phyloP scores from a whole-genome alignment of 768 basidiomycete genomes.

The Podaxis carcinomalis region DNA sequence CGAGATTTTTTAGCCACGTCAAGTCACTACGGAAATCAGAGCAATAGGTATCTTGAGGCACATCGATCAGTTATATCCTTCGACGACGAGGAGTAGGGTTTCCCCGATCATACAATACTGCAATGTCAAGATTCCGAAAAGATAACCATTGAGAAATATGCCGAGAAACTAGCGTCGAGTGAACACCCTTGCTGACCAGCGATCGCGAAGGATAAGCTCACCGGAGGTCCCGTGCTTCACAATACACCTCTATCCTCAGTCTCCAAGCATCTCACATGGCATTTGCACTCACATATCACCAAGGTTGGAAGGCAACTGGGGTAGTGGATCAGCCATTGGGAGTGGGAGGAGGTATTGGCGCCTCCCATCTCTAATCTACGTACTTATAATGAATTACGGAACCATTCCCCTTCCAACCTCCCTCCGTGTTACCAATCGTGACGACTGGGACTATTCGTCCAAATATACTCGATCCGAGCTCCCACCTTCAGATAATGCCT shows the following conservation, averaged over 20 bases:
- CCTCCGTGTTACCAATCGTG: not conserved
- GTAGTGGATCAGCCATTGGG: not conserved
- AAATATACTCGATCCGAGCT: not conserved
- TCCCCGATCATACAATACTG: constrained; percentile 1
- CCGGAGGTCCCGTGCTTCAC: constrained; percentile 6
- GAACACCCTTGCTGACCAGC: not conserved
- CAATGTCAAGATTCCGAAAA: constrained; percentile 9
- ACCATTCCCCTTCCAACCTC: not conserved
- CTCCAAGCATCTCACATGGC: not conserved
- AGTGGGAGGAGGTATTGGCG: not conserved
- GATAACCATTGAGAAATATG: constrained; percentile 6
- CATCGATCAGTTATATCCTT: not conserved
- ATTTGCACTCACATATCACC: not conserved
- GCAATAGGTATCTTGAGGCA: not conserved
- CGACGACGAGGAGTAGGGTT: not conserved
- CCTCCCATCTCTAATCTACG: not conserved
- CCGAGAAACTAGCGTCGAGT: constrained; percentile 4
- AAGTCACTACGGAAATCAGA: constrained; percentile 1
- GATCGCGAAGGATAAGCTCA: not conserved
- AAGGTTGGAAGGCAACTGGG: constrained; percentile 5
- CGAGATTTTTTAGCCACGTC: constrained; percentile 5
- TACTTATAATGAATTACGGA: not conserved
- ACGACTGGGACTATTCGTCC: not conserved
- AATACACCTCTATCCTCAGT: not conserved
- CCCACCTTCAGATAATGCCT: not conserved